phyloP scores from a whole-genome alignment of 192 early-diverging fungal species.

The Coemansia sp. region DNA sequence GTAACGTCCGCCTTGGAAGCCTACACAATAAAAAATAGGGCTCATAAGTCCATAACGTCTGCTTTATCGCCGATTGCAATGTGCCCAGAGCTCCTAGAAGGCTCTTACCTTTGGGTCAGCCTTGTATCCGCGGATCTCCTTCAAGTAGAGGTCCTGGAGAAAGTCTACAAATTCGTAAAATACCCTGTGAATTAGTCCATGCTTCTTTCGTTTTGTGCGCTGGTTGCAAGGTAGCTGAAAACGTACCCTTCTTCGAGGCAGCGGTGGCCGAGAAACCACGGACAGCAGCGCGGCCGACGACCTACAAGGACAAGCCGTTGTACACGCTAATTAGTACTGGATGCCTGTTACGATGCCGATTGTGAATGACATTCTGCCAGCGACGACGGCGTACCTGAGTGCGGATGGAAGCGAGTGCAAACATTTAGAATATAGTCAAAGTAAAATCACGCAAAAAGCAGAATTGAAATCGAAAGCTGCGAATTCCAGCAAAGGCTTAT shows the following conservation, averaged over 20 bases:
- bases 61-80: neutral
- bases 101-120: slow-evolving; percentile 38
- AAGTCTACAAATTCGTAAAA: slow-evolving; percentile 23
- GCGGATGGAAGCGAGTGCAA: slow-evolving; percentile 39
- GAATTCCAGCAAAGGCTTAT: slow-evolving; percentile 10
- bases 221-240: neutral
- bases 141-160: slow-evolving; percentile 47
- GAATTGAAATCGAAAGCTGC: neutral
- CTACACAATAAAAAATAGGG: slow-evolving; percentile 20
- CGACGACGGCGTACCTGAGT: slow-evolving; percentile 29
- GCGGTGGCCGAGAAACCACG: slow-evolving; percentile 32
- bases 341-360: neutral
- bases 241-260: slow-evolving; percentile 33
- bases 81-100: neutral
- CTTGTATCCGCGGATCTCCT: slow-evolving; percentile 53
- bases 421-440: slow-evolving; percentile 12
- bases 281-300: slow-evolving; percentile 27
- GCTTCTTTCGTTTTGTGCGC: neutral
- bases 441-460: neutral
- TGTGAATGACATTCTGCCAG: neutral
- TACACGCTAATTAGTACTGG: neutral
- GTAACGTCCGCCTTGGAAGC: slow-evolving; percentile 44
- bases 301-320: slow-evolving; percentile 19
- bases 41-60: neutral
- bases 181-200: neutral